Evolutionary conservation across 2,329 filamentous ascomycete species (phyloP).

Genomic region (Dendryphion nanum): DNA sequence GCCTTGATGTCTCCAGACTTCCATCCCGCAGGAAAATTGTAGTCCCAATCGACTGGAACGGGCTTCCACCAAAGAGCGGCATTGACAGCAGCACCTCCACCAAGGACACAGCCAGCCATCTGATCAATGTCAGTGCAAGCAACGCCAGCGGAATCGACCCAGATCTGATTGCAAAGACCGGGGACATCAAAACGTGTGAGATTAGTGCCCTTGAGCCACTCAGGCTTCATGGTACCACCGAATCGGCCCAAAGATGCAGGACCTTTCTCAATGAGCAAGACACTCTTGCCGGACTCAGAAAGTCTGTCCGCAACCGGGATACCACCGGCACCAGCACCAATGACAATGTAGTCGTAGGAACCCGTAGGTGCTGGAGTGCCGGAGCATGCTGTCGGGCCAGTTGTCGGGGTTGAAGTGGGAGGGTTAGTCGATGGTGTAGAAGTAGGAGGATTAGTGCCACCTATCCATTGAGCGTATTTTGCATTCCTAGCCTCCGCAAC

Average conservation of each 20-base stretch:
- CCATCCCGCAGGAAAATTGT: conserved; percentile 72
- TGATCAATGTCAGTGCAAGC: conserved; percentile 69
- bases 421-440: conserved; percentile 21
- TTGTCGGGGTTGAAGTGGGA: conserved; percentile 28
- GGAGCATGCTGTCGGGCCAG: conserved; percentile 33
- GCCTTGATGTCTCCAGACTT: conserved; percentile 60
- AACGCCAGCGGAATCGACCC: conserved; percentile 61
- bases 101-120: conserved; percentile 70
- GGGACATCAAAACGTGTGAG: conserved; percentile 71
- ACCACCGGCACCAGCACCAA: conserved; percentile 63
- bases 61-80: conserved; percentile 69
- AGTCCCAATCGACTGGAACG: conserved; percentile 65
- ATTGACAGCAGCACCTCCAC: conserved; percentile 66
- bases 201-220: conserved; percentile 61
- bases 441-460: conserved; percentile 29
- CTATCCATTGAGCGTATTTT: conserved; percentile 42
- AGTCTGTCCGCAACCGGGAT: conserved; percentile 61
- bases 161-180: conserved; percentile 70
- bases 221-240: conserved; percentile 59
- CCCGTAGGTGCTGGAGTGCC: conserved; percentile 40
- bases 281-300: conserved; percentile 62
- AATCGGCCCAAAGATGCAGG: conserved; percentile 62
- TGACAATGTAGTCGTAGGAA: conserved; percentile 63
- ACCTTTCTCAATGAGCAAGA: conserved; percentile 56
- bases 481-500: conserved; percentile 47